A percentile compares a stretch with the other conserved stretches of the same genome.
These are phyloP conservation scores for Cucumis cinereus DNA, from an alignment of 306 rosid species.

Conservation along the genomic window DNA sequence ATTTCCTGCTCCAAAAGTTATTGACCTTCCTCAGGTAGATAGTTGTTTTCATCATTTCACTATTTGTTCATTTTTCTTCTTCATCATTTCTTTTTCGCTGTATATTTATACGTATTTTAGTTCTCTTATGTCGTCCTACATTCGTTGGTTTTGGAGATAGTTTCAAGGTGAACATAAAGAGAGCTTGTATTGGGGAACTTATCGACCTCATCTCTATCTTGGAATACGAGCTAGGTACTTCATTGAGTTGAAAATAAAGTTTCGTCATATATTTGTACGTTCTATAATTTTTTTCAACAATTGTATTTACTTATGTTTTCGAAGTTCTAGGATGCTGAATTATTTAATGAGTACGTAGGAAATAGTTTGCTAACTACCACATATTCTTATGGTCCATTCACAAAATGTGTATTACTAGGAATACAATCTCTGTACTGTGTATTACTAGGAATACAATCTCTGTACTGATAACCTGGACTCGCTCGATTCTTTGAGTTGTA, in stretches of 20 bases:
- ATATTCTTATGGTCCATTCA: neutral
- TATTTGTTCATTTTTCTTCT: neutral
- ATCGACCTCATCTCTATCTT: slow-evolving; percentile 81
- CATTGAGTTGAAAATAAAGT: neutral
- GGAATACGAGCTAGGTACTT: slow-evolving; percentile 85
- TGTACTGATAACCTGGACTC: neutral
- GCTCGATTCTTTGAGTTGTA: neutral
- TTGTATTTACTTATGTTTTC: neutral
- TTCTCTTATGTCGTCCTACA: neutral
- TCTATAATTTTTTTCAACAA: neutral
- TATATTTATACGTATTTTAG: neutral
- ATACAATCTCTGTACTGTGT: too few relatives aligned
- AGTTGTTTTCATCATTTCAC: neutral
- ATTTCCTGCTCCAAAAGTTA: slow-evolving; percentile 70
- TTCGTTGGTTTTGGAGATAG: slow-evolving; percentile 27
- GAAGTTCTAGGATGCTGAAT: neutral
- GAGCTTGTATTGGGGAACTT: slow-evolving; percentile 96
- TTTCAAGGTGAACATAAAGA: slow-evolving; percentile 93
- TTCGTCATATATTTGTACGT: neutral
- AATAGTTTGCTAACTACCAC: neutral
- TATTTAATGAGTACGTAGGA: neutral
- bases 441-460: neutral
- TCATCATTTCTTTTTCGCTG: neutral
- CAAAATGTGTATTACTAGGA: neutral
- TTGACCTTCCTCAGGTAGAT: slow-evolving; percentile 83